Conservation (phyloP, 2,329 filamentous ascomycete genomes). For the Graphiopsis chlorocephala region DNA sequence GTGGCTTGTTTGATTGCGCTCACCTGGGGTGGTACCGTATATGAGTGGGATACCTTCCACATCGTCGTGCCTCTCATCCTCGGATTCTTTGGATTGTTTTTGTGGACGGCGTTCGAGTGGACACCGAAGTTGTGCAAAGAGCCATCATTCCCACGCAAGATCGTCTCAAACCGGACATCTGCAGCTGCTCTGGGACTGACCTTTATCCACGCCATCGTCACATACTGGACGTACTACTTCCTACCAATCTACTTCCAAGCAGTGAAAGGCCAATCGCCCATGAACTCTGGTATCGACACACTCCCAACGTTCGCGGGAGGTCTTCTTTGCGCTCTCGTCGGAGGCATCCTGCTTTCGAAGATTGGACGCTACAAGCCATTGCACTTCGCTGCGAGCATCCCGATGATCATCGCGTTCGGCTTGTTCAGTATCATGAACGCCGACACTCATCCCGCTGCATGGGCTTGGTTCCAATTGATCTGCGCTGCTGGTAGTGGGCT, state of each 20-base stretch:
- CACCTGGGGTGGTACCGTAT: conserved; percentile 43
- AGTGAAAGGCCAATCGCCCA: conserved; percentile 39
- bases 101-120: conserved; percentile 14
- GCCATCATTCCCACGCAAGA: conserved; percentile 17
- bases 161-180: conserved; percentile 46
- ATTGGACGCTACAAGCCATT: conserved; percentile 35
- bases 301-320: conserved; percentile 35
- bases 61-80: conserved; percentile 46
- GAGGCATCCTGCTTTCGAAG: conserved; percentile 29
- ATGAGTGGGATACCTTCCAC: conserved; percentile 42
- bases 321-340: conserved; percentile 17
- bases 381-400: conserved; percentile 26
- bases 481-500: conserved; percentile 41
- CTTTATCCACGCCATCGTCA: conserved; percentile 39
- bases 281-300: conserved; percentile 38
- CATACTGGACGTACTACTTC: conserved; percentile 38
- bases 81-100: conserved; percentile 40
- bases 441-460: conserved; percentile 37
- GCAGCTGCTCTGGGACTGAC: conserved; percentile 33
- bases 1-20: conserved; percentile 45
- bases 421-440: conserved; percentile 40
- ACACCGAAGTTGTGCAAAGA: conserved; percentile 8
- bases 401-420: conserved; percentile 39
- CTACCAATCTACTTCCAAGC: conserved; percentile 44
- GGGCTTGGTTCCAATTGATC: conserved; percentile 44